Evolutionary conservation across 495 filamentous ascomycete species (phyloP), one percentile per base, ranked within the genome.

Genomic region (Aspergillus hancockii): DNA sequence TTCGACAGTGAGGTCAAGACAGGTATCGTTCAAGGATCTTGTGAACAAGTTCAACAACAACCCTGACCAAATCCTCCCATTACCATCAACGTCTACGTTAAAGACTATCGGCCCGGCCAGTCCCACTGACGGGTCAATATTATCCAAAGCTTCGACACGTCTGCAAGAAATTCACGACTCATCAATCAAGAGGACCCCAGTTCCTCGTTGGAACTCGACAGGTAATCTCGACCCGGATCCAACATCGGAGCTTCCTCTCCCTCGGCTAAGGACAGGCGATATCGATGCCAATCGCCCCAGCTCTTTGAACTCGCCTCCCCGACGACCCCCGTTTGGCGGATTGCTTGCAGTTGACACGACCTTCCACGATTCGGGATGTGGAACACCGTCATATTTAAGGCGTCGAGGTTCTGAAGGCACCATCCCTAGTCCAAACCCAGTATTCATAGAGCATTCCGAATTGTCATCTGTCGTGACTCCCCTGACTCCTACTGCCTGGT

Each of bases 1-100:
- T 12, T 66, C 65, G 14, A 59, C 66, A 19, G 57, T 65, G 32
- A 71, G 73, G 43, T 59, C 73, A 28, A 70, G 77, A 54, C 76
- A 83, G 62, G 71, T 82, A 6, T 81, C 81, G 13, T 84, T 87
- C 67, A 84, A 82, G 71, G 81, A 87, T 45, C 78, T 88, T 21
- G 75, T 87, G 46, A 81, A 83, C 67, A 81, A 77, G 31, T 87
- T 88, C 70, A 84, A 88, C 64, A 80, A 82, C 49, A 80, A 71
- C 49, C 67, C 74, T 28, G 82, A 86, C 64, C 75, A 83, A 54
- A 70, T 83, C 38, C 74, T 82, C 13, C 83, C 83, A 12, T 49
- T 80, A 8, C 80, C 79, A 4, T 65, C 69, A 21, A 62, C 61
- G 38, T 67, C 74, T 2, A 62, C 63, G 10, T 70, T 68, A 16